A percentile compares a stretch with the other conserved stretches of the same genome.
phyloP scores from a whole-genome alignment of 495 filamentous ascomycete species.

The Talaromyces proteolyticus region DNA sequence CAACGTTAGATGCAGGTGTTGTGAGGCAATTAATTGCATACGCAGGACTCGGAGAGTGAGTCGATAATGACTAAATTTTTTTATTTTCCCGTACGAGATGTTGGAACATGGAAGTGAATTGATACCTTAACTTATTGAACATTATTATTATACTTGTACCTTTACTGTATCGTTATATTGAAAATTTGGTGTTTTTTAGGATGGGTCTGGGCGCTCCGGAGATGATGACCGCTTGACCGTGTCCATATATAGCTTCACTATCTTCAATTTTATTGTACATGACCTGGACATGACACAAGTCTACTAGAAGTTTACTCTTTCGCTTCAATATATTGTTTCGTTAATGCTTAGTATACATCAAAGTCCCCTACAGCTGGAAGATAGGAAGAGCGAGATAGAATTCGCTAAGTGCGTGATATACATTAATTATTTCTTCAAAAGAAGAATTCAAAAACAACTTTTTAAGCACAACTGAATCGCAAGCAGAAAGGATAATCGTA shows the following conservation, averaged over 20 bases:
- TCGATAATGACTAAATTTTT: neutral
- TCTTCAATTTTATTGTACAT: neutral
- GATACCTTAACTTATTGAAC: slow-evolving; percentile 5
- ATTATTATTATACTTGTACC: slow-evolving; percentile 5
- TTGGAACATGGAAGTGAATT: neutral
- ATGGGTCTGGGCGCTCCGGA: neutral
- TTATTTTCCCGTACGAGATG: neutral
- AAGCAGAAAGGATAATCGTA: too few species aligned
- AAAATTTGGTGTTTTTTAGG: neutral
- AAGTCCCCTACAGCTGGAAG: too few species aligned
- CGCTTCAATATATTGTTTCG: too few species aligned
- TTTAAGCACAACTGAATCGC: too few species aligned
- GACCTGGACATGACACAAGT: neutral
- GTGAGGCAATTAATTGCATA: slow-evolving; percentile 70
- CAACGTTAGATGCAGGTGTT: slow-evolving; percentile 52
- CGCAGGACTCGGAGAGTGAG: slow-evolving; percentile 53
- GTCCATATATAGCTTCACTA: neutral
- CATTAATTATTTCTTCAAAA: too few species aligned
- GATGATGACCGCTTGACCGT: neutral
- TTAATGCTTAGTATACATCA: too few species aligned
- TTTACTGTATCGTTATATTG: slow-evolving; percentile 1
- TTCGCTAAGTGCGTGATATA: too few species aligned
- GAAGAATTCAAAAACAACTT: too few species aligned
- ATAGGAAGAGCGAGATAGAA: slow-evolving; percentile 9
- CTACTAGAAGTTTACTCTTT: too few species aligned